Base-by-base conservation (phyloP, 2,329 filamentous ascomycete species). In the Diaporthe amygdali region DNA sequence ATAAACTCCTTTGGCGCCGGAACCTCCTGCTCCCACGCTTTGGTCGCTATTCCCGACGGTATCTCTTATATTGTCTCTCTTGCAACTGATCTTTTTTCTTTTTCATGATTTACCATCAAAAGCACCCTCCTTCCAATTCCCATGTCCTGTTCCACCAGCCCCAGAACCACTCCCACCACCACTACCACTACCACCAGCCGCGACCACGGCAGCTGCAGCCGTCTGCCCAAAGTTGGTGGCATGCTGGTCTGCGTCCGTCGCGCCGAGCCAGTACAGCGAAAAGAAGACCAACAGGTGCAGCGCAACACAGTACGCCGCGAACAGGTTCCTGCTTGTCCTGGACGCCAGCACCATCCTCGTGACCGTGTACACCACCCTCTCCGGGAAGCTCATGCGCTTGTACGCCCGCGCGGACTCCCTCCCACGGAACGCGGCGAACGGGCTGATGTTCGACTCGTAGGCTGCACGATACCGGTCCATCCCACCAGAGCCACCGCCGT, bases 391-490 rank as follows among this genome's bases (percentile, higher is more conserved):
- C 95, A 99, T 97, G 51, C 95, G 91, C 78, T 95, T 94, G 81
- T 97, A 95, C 1, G 96, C 96, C 59, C 97, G 88, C 8, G 94
- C 92, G 46, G 93, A 95, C 83, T 99, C 97, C 66, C 96, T 90
- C n/a, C 96, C 95, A 54, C 96, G 89, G 84, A 99, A 99, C 3
- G 95, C 95, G 32, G 96, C 95, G 80, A 99, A 99, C 0, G 96
- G 96, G 14, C 95, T 97, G 61, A 99, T 92, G 78, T 96, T 97
- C 51, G 93, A 94, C 83, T 99, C 96, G 83, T 99, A 99, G 14
- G 95, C 94, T 71, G 94, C 92, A 73, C 93, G 90, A 82, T 99
- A 99, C 56, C 95, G 90, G 81, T 97, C 94, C 68, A 72, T 66
- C 7, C 70, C 70, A 0, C 69, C 69, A 96, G 85, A 17, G 91